phyloP scores from a whole-genome alignment of 306 rosid species.

The Cucumis cinereus region DNA sequence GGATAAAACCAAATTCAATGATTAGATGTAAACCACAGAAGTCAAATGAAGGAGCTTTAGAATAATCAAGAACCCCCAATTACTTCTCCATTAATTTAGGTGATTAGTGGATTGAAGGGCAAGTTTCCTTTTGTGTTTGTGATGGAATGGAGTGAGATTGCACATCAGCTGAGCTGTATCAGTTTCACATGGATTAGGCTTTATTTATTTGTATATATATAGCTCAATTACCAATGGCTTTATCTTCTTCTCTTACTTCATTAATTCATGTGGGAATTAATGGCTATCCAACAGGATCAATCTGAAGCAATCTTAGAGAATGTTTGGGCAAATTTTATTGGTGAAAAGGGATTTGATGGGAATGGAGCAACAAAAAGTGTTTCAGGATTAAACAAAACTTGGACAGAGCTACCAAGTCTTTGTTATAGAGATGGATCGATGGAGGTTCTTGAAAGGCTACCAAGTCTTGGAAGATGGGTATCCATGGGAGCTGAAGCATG shows the following conservation, averaged over 20 bases:
- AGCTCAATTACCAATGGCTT: neutral
- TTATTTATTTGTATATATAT: neutral
- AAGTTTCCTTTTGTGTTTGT: slow-evolving; percentile 37
- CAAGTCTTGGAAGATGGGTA: slow-evolving; percentile 84
- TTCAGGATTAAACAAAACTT: slow-evolving; percentile 18
- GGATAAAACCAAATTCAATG: slow-evolving; percentile 25
- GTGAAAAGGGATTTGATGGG: slow-evolving; percentile 17
- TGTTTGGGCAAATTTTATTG: slow-evolving; percentile 67
- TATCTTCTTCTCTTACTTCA: slow-evolving; percentile 9
- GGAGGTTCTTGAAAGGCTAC: slow-evolving; percentile 56
- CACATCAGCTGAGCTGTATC: slow-evolving; percentile 27
- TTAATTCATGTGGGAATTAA: slow-evolving; percentile 11
- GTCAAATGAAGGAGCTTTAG: slow-evolving; percentile 26
- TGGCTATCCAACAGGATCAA: slow-evolving; percentile 35
- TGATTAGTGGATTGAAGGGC: slow-evolving; percentile 32
- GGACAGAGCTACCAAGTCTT: slow-evolving; percentile 59
- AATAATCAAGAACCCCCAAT: neutral
- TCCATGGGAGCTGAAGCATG: slow-evolving; percentile 94
- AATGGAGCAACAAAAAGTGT: slow-evolving; percentile 10
- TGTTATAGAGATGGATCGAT: slow-evolving; percentile 37
- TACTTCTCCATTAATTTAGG: slow-evolving; percentile 34
- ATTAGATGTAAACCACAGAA: slow-evolving; percentile 43
- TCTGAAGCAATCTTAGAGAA: slow-evolving; percentile 65
- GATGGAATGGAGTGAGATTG: slow-evolving; percentile 3
- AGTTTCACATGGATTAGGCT: slow-evolving; percentile 2